Evolutionary conservation across 345 rosid genomes (phyloP).

Genomic region (Eucalyptus erythrocorys): DNA sequence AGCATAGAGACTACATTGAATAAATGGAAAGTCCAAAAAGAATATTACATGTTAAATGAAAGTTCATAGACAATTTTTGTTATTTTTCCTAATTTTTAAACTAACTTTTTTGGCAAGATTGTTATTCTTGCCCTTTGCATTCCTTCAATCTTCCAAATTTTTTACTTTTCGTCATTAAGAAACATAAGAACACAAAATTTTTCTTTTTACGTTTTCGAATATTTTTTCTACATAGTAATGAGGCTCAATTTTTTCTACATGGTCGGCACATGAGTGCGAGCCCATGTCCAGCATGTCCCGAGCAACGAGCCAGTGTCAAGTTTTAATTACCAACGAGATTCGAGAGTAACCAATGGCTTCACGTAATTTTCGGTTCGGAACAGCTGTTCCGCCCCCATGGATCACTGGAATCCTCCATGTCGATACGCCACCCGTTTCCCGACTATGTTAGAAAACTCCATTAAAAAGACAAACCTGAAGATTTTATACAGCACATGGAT

Average conservation of each 20-base stretch:
- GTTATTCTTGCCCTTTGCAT: neutral
- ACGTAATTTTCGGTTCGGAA: no score
- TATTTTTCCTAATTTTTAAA: no score
- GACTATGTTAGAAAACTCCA: neutral
- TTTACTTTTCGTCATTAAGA: neutral
- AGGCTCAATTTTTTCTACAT: neutral
- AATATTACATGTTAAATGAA: accelerated
- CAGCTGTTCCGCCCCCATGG: no score
- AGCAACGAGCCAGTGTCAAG: no score
- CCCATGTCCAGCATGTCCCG: neutral
- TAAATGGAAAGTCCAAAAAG: no score
- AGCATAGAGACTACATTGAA: accelerated
- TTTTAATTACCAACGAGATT: no score
- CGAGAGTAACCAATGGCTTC: no score
- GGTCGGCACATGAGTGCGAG: neutral
- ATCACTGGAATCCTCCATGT: neutral
- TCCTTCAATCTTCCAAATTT: neutral
- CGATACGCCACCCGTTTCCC: neutral
- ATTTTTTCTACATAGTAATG: neutral
- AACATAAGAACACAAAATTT: neutral
- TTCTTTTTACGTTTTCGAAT: neutral
- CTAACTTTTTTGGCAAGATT: no score
- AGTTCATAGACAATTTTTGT: no score
- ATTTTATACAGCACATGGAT: neutral
- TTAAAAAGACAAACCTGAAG: neutral